Evolutionary conservation across 2,329 filamentous ascomycete genomes (phyloP).

Genomic region (Paracoccidioides brasiliensis): DNA sequence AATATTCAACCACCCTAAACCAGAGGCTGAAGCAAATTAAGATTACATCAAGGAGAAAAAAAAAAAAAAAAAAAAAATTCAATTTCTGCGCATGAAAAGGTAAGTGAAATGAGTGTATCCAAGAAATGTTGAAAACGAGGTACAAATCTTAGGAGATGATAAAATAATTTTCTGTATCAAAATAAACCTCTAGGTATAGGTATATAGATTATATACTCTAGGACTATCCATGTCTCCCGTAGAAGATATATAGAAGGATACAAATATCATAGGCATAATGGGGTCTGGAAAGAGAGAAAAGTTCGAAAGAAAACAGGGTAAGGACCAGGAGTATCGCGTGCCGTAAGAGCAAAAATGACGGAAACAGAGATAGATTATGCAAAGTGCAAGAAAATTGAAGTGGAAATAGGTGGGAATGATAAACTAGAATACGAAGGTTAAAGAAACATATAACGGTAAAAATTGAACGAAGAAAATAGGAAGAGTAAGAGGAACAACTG

Average conservation of each 20-base stretch:
- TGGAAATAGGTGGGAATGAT: background rate
- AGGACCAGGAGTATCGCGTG: background rate
- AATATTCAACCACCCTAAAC: background rate
- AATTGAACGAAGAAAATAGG: background rate
- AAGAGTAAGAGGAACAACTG: background rate
- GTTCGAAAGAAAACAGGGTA: background rate
- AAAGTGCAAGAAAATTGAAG: conserved; percentile 1
- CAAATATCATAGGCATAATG: background rate
- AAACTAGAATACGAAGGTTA: conserved; percentile 3
- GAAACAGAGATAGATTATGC: conserved; percentile 1
- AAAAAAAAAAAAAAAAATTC: background rate
- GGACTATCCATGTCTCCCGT: background rate
- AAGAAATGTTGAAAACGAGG: background rate
- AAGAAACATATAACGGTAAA: background rate
- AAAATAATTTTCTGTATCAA: background rate
- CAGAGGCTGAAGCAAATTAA: background rate
- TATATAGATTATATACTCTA: conserved; percentile 3
- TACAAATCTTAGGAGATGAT: background rate
- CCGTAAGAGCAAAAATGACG: background rate
- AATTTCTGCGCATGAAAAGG: too few relatives aligned
- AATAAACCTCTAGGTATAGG: background rate
- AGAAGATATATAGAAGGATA: conserved; percentile 1
- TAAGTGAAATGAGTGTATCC: background rate
- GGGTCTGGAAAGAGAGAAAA: background rate
- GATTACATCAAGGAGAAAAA: background rate